A percentile compares a stretch with the other conserved stretches of the same genome.
phyloP scores from a whole-genome alignment of 345 rosid genomes.

The Mangifera indica region DNA sequence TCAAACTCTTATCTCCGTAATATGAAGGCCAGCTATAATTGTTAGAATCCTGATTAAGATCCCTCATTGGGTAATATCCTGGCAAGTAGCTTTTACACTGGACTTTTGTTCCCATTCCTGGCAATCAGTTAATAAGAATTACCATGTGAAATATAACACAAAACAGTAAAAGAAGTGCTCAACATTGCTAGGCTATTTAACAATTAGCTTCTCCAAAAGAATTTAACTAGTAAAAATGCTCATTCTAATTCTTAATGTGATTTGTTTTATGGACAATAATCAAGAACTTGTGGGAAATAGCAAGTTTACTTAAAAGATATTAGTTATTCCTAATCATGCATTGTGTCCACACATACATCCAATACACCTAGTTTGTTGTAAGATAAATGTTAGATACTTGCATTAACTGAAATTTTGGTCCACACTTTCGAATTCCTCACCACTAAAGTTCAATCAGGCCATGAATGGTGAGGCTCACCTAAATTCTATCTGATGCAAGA shows the following conservation, averaged over 20 bases:
- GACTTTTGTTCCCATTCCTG: conserved; percentile 79
- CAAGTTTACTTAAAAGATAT: background rate
- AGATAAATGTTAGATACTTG: background rate
- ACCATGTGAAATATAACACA: conserved; percentile 4
- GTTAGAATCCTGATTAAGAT: conserved; percentile 63
- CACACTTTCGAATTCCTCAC: background rate
- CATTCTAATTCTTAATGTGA: background rate
- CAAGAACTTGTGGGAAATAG: conserved; percentile 1
- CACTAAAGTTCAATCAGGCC: background rate
- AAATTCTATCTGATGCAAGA: background rate
- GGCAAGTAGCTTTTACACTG: conserved; percentile 69
- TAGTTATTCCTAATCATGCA: background rate
- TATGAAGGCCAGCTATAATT: conserved; percentile 58
- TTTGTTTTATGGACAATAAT: background rate
- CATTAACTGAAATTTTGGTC: background rate
- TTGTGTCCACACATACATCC: background rate
- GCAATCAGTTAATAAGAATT: conserved; percentile 21
- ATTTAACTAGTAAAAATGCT: background rate
- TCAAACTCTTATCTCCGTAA: conserved; percentile 44
- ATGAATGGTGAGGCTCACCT: background rate
- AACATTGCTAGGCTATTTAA: background rate
- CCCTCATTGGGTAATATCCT: conserved; percentile 62
- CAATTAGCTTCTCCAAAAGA: background rate
- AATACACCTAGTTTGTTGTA: background rate
- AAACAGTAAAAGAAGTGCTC: conserved; percentile 10